These are phyloP conservation scores for Stemphylium beticola DNA, from an alignment of 2,329 filamentous ascomycete genomes.

Conservation along the genomic window DNA sequence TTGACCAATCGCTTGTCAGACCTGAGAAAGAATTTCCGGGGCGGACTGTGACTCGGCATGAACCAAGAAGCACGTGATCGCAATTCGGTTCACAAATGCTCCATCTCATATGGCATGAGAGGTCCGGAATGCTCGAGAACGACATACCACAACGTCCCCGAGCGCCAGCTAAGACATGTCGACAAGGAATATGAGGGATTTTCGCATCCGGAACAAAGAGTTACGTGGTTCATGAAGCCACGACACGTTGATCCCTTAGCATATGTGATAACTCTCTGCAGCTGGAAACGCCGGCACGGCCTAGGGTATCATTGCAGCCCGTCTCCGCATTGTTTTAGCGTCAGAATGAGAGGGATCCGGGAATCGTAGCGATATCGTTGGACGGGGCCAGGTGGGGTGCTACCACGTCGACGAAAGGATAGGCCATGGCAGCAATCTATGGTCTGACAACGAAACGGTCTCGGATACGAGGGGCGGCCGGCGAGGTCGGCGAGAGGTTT, in stretches of 20 bases:
- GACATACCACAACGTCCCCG: constrained; percentile 22
- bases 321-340: constrained; percentile 52
- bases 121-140: constrained; percentile 41
- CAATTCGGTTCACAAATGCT: constrained; percentile 44
- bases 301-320: constrained; percentile 55
- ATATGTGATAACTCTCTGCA: constrained; percentile 53
- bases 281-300: constrained; percentile 50
- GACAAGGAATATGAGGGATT: constrained; percentile 51
- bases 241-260: constrained; percentile 50
- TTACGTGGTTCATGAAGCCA: constrained; percentile 55
- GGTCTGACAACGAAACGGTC: constrained; percentile 41
- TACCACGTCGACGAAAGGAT: constrained; percentile 49
- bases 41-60: constrained; percentile 45
- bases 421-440: constrained; percentile 46
- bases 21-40: constrained; percentile 34
- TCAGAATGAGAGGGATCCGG: constrained; percentile 51
- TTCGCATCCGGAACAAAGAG: constrained; percentile 44
- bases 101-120: constrained; percentile 43
- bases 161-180: constrained; percentile 41
- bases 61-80: constrained; percentile 45
- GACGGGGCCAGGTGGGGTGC: constrained; percentile 49
- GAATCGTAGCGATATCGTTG: constrained; percentile 55
- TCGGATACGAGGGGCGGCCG: constrained; percentile 35
- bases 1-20: constrained; percentile 40
- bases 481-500: constrained; percentile 31